These are phyloP conservation scores for Alectoria sarmentosa DNA, from an alignment of 495 filamentous ascomycete genomes.

Conservation along the genomic window DNA sequence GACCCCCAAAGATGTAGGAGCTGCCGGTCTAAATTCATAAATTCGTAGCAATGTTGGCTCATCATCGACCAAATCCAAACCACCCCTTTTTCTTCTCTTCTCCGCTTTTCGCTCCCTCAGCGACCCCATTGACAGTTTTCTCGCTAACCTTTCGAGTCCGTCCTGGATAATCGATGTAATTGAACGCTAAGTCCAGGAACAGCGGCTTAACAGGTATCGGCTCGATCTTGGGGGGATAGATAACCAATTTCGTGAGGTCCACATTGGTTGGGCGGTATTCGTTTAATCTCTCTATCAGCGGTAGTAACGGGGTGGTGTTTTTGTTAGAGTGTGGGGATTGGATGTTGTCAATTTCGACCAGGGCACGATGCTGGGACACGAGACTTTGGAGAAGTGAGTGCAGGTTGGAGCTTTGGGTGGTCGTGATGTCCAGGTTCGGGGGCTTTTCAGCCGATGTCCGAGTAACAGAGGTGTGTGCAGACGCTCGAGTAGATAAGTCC, in stretches of 20 bases:
- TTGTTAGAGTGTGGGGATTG: constrained; percentile 26
- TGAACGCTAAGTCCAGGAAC: constrained; percentile 96
- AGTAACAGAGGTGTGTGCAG: constrained; percentile 34
- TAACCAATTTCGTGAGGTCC: constrained; percentile 72
- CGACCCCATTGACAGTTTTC: constrained; percentile 24
- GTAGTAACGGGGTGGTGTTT: constrained; percentile 18
- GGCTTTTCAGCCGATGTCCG: constrained; percentile 35
- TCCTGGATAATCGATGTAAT: constrained; percentile 92
- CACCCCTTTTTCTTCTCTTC: constrained; percentile 64
- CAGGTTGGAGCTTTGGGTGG: constrained; percentile 48
- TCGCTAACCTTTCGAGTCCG: constrained; percentile 29
- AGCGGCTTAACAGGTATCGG: constrained; percentile 89
- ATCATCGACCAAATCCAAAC: constrained; percentile 80
- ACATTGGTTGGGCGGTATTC: constrained; percentile 62
- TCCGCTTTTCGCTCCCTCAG: constrained; percentile 28
- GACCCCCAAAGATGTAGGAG: background rate
- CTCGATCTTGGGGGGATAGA: constrained; percentile 75
- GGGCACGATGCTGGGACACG: constrained; percentile 68
- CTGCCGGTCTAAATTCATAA: background rate
- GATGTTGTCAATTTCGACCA: constrained; percentile 70
- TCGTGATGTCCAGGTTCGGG: constrained; percentile 55
- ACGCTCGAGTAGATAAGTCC: constrained; percentile 41
- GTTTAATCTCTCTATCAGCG: constrained; percentile 62
- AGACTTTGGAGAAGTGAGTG: constrained; percentile 54
- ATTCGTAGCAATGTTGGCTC: background rate